Evolutionary conservation across 768 basidiomycete genomes (phyloP), one percentile per base, ranked within the genome.

Genomic region (Tricholoma terreum): DNA sequence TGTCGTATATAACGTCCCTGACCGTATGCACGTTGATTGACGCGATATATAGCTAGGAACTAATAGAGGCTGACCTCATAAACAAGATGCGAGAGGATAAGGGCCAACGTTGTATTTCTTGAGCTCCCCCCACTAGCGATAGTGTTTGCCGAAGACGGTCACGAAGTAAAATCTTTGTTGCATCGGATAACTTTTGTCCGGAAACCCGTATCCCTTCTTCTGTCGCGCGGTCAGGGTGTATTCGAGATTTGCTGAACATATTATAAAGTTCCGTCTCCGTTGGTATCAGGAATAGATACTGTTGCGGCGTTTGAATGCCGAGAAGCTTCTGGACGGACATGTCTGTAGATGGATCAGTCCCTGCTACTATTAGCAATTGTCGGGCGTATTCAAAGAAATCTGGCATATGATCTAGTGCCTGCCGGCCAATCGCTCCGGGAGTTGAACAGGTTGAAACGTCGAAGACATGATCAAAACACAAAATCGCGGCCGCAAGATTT

Each of bases 401-500:
- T 6, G 42, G 42, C 8, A 43, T 17, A 12, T 43, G 4, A 10
- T 8, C 42, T 21, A 22, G 4, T 1, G 38, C 14, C 2, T 38
- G 38, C 17, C 54, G 35, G 2, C 71, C n/a, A n/a, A n/a, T n/a
- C n/a, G n/a, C n/a, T n/a, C n/a, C n/a, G n/a, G n/a, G n/a, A n/a
- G n/a, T n/a, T 63, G 0, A 55, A 61, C 17, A 67, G 56, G 5
- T 65, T 62, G 11, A 63, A 17, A 77, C 63, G 6, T 71, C 69
- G 6, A 79, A 82, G 42, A 69, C 61, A 52, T 77, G 73, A 58
- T 82, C 77, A 12, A 82, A 61, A 52, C 78, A 79, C 3, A 82
- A 19, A 22, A 81, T 58, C 10, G 77, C 75, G 0, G 77, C 73
- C 5, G 71, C 58, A 1, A 40, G 8, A 27, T 74, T 72, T 1